A percentile compares a stretch with the other conserved stretches of the same genome.
Evolutionary conservation across 108 stramenopile genomes (phyloP).

Genomic region (Skeletonema marinoi): DNA sequence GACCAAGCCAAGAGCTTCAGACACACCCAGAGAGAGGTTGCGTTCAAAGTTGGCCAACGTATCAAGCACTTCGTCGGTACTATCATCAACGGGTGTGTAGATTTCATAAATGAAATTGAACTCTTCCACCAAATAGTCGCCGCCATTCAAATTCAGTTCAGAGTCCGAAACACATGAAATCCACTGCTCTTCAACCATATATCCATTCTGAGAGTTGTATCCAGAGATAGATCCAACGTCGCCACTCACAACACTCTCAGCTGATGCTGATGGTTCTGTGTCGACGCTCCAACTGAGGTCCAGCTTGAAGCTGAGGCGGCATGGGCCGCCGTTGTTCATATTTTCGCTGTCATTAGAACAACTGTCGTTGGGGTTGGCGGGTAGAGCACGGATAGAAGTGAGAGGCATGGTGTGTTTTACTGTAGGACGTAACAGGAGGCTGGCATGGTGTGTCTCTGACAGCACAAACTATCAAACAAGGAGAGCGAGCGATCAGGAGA

Average conservation of each 20-base stretch:
- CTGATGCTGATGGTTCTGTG: neutral
- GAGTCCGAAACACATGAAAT: neutral
- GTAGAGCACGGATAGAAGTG: neutral
- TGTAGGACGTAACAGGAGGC: no score
- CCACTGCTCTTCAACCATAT: neutral
- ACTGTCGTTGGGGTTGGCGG: neutral
- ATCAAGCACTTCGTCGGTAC: neutral
- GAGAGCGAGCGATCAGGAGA: neutral
- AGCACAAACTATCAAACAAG: no score
- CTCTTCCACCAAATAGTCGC: neutral
- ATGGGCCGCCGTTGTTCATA: neutral
- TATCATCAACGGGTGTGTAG: neutral
- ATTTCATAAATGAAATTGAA: neutral
- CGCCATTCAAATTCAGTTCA: neutral
- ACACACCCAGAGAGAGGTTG: neutral
- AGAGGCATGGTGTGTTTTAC: neutral
- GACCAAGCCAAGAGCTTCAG: neutral
- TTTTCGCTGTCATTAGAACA: neutral
- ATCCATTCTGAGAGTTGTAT: neutral
- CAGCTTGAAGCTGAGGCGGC: neutral
- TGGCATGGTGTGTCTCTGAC: no score
- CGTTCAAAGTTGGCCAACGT: neutral
- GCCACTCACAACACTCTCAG: neutral
- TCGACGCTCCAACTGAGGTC: neutral
- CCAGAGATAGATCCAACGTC: neutral